Percentiles rank a stretch among this genome's conserved stretches.
phyloP scores from a whole-genome alignment of 345 rosid genomes.

The Capsella bursapastoris region DNA sequence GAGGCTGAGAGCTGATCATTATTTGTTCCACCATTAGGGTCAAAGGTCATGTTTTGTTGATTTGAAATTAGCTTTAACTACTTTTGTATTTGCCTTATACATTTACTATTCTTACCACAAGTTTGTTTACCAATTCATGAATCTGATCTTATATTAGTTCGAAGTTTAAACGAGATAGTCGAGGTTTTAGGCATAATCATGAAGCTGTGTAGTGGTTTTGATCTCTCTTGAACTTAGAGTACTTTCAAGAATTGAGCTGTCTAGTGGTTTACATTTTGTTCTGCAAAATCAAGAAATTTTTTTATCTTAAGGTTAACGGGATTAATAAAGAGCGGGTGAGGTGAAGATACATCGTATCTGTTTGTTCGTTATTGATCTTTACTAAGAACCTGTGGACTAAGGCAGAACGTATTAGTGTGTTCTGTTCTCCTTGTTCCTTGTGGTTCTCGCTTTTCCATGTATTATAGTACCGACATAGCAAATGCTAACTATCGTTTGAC shows the following conservation, averaged over 20 bases:
- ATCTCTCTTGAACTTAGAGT: neutral
- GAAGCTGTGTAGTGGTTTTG: neutral
- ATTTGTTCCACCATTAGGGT: constrained; percentile 1
- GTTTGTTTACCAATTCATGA: neutral
- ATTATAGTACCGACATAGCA: too few species aligned
- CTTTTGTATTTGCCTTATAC: too few species aligned
- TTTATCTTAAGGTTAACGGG: neutral
- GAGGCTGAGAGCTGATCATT: neutral
- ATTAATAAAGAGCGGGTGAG: neutral
- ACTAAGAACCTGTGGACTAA: too few species aligned
- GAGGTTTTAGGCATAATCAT: neutral
- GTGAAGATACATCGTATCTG: too few species aligned
- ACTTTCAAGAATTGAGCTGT: neutral
- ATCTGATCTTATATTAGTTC: neutral
- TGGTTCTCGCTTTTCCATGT: too few species aligned
- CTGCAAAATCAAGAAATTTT: neutral
- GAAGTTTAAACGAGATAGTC: neutral
- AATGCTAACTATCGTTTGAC: too few species aligned
- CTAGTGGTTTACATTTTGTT: neutral
- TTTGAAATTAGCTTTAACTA: neutral
- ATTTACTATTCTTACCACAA: neutral
- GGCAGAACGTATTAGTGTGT: too few species aligned
- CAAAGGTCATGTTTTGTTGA: constrained; percentile 6
- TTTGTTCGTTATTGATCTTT: too few species aligned
- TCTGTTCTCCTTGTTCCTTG: too few species aligned